Evolutionary conservation across 78 protist genomes (phyloP), one percentile per base, ranked within the genome.

Genomic region (slime mould (Dictyostelium discoideum)): DNA sequence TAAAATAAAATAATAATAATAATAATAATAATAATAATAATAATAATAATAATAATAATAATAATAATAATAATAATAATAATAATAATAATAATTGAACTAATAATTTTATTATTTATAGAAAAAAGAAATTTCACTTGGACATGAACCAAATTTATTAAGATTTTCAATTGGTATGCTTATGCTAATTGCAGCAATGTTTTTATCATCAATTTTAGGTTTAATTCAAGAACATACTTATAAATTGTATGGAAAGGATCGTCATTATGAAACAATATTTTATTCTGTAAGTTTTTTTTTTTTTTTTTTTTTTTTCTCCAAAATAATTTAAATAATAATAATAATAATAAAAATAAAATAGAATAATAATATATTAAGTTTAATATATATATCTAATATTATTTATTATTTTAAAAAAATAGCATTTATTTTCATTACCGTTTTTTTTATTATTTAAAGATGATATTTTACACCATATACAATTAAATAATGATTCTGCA

Each of bases 131-230:
- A 63, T 72, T 42, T 24, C 83, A 24, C 20, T 83, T 44, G 92
- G n/a, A 54, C 57, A 67, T 44, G 88, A 73, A 37, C n/a, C 80
- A 50, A 48, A 76, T 54, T 20, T 65, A 14, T 50, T 74, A 26
- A 65, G 22, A 14, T 85, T 83, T 76, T 6, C 87, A 26, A 73
- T 93, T 60, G 96, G 96, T 40, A 86, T 93, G 14, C 20, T 60
- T 24, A 85, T 93, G 96, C n/a, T 93, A n/a, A 78, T 83, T 0
- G 18, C 82, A n/a, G 96, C 96, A 42, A 81, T 93, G 93, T 83
- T 93, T 57, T 14, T 93, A 42, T 83, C 92, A 42, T 83, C 96
- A 1, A 78, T 86, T 24, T 85, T 93, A 26, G 96, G 96, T 26
- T 50, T 86, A 40, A 67, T 85, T n/a, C 96, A 93, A 88, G 96